Evolutionary conservation across 108 stramenopile genomes (phyloP), one percentile per base, ranked within the genome.

Genomic region (Cyclostephanos invisitatus): DNA sequence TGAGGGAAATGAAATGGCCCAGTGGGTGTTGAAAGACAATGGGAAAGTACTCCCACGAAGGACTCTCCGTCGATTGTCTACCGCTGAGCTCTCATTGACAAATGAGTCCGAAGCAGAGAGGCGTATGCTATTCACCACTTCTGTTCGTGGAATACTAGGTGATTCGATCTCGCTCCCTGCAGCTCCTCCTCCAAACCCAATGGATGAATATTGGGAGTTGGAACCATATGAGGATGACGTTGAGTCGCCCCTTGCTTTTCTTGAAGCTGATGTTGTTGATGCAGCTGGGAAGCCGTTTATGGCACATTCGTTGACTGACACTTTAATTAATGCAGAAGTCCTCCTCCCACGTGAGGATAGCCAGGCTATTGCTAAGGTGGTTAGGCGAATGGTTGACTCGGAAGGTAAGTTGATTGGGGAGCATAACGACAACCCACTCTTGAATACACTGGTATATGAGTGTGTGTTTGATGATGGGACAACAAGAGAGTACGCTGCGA

Each of bases 281-380:
- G 38, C 62, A 12, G 21, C n/a, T 51, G 77, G 80, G 0, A 67
- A 54, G 28, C 58, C 69, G 1, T 44, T 77, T 18, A 17, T 20
- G 4, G 37, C 54, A 44, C 67, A 68, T 32, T 72, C 72, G 22
- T 1, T 67, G 11, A 62, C 61, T 47, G 84, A 88, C 51, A 42
- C 20, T 4, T 24, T 78, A n/a, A 62, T 89, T 38, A 56, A 77
- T 64, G 83, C 75, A 7, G 78, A 88, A 61, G 48, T 84, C 12
- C 24, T 78, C 7, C 74, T 85, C 6, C 51, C 51, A 24, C 5
- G 4, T 18, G n/a, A 24, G 9, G 51, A 53, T 21, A 18, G 20
- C 5, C 2, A 78, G 61, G 20, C 54, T 58, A 17, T 60, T 15
- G 78, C 51, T 11, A 80, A 56, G 21, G 84, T 89, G 11, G 37